Evolutionary conservation across 2,329 filamentous ascomycete species (phyloP), one percentile per base, ranked within the genome.

Genomic region (Cucurbitaria berberidis): DNA sequence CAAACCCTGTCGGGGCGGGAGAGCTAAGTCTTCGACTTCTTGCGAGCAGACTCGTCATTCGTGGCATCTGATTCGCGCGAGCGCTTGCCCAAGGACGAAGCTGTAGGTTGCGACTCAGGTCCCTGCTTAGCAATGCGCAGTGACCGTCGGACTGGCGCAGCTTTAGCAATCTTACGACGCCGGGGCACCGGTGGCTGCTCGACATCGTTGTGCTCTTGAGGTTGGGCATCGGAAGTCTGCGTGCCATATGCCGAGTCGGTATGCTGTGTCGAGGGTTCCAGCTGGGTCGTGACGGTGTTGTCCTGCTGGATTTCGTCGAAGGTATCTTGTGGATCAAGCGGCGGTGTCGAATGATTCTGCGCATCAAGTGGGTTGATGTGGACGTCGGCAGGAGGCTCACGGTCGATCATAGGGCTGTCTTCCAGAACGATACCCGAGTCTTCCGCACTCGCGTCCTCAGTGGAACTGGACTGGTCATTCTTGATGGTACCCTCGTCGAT

Each of bases 351-450:
- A 11, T 18, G 18, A 18, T 38, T 38, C 18, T 10, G 35, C 19
- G 16, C 6, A 13, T 38, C 19, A 8, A 15, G 13, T 5, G 35
- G 10, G 10, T 39, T 10, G 2, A 10, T 38, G 10, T 38, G 2
- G 18, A 11, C 35, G 21, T 10, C 21, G 21, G 15, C 15, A 3
- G n/a, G 10, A 21, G 16, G 9, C 35, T 38, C 18, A 21, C 22
- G 5, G 8, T 24, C 34, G 19, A 8, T 29, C 16, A 19, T 19
- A 10, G n/a, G 5, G 3, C 15, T 43, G 21, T 46, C 47, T 16
- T 38, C 19, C 36, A 34, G 18, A 9, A 15, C 41, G n/a, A 49
- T 53, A 4, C 22, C 45, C 11, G 53, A 51, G 16, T 41, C 45
- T 10, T 53, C 56, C 1, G 16, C 34, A 47, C 36, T 9, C 40